Percentiles rank a stretch among this genome's conserved stretches.
These are phyloP conservation scores for Auricularia auricula-judae DNA, from an alignment of 768 basidiomycete genomes.

Conservation along the genomic window DNA sequence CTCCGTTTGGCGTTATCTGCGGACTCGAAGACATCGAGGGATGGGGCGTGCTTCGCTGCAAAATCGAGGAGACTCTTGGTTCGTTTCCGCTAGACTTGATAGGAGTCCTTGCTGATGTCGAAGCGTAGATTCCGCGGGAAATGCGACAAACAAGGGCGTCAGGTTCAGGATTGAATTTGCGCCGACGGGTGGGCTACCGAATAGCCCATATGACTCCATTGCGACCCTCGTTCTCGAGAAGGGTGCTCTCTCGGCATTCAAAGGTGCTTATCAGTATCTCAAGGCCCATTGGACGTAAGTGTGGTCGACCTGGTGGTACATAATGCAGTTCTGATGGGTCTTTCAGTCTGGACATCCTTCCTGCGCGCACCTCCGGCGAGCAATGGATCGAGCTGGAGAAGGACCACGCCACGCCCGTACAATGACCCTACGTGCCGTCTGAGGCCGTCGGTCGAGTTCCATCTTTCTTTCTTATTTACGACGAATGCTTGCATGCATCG, in stretches of 20 bases:
- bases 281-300: constrained; percentile 49
- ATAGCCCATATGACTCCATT: constrained; percentile 37
- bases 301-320: neutral
- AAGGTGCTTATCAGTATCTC: constrained; percentile 58
- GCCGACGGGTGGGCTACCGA: constrained; percentile 4
- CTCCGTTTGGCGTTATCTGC: constrained; percentile 51
- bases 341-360: too few relatives aligned
- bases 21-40: constrained; percentile 43
- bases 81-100: constrained; percentile 7
- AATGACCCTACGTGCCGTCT: too few relatives aligned
- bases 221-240: constrained; percentile 82
- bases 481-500: too few relatives aligned
- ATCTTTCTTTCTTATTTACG: too few relatives aligned
- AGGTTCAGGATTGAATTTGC: constrained; percentile 79
- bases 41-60: constrained; percentile 37
- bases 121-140: constrained; percentile 1
- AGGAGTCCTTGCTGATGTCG: constrained; percentile 6
- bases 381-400: too few relatives aligned
- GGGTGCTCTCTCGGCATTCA: constrained; percentile 82
- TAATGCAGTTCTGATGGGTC: too few relatives aligned
- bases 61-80: constrained; percentile 28
- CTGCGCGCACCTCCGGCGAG: too few relatives aligned
- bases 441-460: too few relatives aligned
- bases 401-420: too few relatives aligned
- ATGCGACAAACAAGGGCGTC: constrained; percentile 54